A percentile compares a stretch with the other conserved stretches of the same genome.
Evolutionary conservation across 176 grass and related monocot genomes (phyloP).

Genomic region (Metroxylon sagu): DNA sequence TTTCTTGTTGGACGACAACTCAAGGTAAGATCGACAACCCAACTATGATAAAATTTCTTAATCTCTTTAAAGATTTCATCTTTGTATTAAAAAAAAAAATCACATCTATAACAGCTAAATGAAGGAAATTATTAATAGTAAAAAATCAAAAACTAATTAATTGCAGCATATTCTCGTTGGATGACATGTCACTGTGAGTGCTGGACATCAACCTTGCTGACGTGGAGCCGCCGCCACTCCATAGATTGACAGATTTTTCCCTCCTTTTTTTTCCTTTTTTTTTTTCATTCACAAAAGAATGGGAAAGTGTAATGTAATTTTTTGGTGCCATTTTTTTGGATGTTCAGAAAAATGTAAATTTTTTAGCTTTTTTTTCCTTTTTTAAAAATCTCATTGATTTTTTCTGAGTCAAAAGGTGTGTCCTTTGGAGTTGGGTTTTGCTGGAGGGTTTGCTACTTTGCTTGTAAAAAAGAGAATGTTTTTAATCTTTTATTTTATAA

Average conservation of each 20-base stretch:
- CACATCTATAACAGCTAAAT: too few species aligned
- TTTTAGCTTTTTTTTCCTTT: too few species aligned
- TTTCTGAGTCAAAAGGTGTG: too few species aligned
- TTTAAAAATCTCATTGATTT: too few species aligned
- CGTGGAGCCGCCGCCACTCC: slow-evolving; percentile 32
- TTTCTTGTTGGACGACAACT: slow-evolving; percentile 85
- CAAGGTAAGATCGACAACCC: slow-evolving; percentile 41
- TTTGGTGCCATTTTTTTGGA: not conserved
- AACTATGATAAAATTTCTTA: not conserved
- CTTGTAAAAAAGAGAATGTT: too few species aligned
- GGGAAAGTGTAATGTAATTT: not conserved
- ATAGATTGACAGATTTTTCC: slow-evolving; percentile 18
- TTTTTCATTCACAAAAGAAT: slow-evolving; percentile 16
- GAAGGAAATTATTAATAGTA: not conserved
- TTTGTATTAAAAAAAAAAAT: too few species aligned
- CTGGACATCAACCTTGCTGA: slow-evolving; percentile 27
- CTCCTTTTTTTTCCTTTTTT: slow-evolving; percentile 22
- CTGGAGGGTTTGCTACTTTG: too few species aligned
- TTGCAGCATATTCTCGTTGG: slow-evolving; percentile 42
- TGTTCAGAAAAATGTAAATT: too few species aligned
- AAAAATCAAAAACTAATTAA: slow-evolving; percentile 1
- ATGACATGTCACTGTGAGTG: slow-evolving; percentile 34
- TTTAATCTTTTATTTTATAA: too few species aligned
- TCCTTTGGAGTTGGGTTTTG: too few species aligned
- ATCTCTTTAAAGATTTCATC: too few species aligned